Percentiles rank a stretch among this genome's conserved stretches.
These are phyloP conservation scores for Leptographium galeiforme DNA, from an alignment of 2,329 filamentous ascomycete species.

Conservation along the genomic window DNA sequence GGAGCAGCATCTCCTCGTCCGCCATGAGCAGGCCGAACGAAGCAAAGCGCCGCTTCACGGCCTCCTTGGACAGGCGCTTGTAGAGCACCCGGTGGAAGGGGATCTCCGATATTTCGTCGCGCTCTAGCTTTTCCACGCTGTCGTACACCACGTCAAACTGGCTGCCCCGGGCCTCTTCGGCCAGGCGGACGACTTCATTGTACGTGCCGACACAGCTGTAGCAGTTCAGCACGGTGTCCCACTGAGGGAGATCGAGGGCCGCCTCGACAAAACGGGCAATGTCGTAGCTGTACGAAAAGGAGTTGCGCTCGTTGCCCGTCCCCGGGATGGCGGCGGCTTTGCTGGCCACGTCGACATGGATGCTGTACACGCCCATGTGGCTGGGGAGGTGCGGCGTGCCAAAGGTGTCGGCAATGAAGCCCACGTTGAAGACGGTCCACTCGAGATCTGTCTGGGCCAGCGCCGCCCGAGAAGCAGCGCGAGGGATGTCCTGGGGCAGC, in stretches of 20 bases:
- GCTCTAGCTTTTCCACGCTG: not conserved
- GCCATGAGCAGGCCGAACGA: no score
- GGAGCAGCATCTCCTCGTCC: no score
- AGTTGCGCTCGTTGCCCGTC: not conserved
- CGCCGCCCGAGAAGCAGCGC: no score
- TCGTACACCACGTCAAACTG: not conserved
- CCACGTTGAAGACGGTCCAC: not conserved
- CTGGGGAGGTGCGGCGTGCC: not conserved
- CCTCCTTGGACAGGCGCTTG: not conserved
- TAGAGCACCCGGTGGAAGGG: not conserved
- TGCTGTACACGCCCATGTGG: not conserved
- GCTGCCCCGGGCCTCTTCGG: not conserved
- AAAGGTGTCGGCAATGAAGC: not conserved
- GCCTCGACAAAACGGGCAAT: not conserved
- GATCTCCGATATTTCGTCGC: not conserved
- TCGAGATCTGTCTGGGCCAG: not conserved
- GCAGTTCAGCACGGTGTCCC: not conserved
- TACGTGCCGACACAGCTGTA: not conserved
- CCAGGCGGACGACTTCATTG: not conserved
- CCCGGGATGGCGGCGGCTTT: not conserved
- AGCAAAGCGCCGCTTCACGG: not conserved
- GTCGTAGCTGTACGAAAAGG: not conserved
- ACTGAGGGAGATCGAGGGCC: not conserved
- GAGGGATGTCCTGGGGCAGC: no score
- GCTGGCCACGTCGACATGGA: not conserved